A percentile compares a stretch with the other conserved stretches of the same genome.
Conservation (phyloP, 345 rosid genomes). For the Brassica napus region DNA sequence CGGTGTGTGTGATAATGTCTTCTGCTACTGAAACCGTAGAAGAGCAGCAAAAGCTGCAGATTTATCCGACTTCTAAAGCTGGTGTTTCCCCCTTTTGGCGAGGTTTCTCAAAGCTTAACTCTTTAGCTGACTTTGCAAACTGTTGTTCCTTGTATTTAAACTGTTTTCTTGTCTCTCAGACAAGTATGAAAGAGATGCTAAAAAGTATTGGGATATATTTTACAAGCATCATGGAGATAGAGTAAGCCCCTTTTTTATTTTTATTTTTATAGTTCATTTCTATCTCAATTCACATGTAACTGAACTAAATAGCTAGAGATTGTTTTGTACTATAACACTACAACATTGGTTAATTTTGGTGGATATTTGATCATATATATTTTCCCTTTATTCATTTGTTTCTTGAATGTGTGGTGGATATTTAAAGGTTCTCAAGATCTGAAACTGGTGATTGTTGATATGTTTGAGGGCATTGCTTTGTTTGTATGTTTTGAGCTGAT, state of each 20-base stretch:
- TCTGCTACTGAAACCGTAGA: slow-evolving; percentile 27
- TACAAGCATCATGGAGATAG: slow-evolving; percentile 82
- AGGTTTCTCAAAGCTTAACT: slow-evolving; percentile 45
- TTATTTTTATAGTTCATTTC: neutral
- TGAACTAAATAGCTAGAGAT: neutral
- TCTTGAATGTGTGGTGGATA: neutral
- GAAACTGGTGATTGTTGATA: neutral
- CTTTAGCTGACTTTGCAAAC: neutral
- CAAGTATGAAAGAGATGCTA: slow-evolving; percentile 85
- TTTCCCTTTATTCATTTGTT: neutral
- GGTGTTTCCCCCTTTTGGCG: slow-evolving; percentile 79
- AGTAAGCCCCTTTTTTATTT: slow-evolving; percentile 37
- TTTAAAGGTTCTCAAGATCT: neutral
- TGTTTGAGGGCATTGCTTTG: neutral
- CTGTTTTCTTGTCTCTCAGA: slow-evolving; percentile 46
- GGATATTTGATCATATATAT: too few species aligned
- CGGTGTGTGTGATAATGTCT: slow-evolving; percentile 39
- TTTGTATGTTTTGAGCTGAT: slow-evolving; percentile 4
- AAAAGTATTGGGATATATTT: slow-evolving; percentile 87
- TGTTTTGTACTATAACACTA: neutral
- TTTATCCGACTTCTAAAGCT: slow-evolving; percentile 55
- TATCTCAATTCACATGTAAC: neutral
- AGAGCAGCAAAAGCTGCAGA: slow-evolving; percentile 58
- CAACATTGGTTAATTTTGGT: neutral
- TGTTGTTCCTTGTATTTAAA: neutral